Percentiles rank a stretch among this genome's conserved stretches.
Conservation (phyloP, 2,329 filamentous ascomycete species). For the Botrytis galanthina region DNA sequence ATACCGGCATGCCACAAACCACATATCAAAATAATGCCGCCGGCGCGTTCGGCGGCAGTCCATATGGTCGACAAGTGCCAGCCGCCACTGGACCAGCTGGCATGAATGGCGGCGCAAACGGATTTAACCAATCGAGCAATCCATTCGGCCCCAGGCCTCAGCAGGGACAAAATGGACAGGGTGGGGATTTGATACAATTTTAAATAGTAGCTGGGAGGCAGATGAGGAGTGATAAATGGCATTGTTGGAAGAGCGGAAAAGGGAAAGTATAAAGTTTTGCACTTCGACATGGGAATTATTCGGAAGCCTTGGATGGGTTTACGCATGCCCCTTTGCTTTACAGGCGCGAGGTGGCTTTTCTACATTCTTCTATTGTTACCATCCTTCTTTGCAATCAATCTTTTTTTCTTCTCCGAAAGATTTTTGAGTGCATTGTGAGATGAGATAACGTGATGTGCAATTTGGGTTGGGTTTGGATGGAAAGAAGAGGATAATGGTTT, state of each 20-base stretch:
- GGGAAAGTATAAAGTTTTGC: slow-evolving; percentile 24
- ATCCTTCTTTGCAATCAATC: slow-evolving; percentile 3
- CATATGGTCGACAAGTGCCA: slow-evolving; percentile 46
- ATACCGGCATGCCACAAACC: slow-evolving; percentile 69
- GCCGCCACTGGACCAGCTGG: slow-evolving; percentile 57
- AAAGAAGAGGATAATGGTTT: neutral
- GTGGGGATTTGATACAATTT: slow-evolving; percentile 39
- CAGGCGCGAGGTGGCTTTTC: slow-evolving; percentile 20
- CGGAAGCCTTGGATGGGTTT: slow-evolving; percentile 16
- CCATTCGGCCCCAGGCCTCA: slow-evolving; percentile 56
- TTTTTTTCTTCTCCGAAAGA: slow-evolving; percentile 18
- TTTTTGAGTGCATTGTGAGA: slow-evolving; percentile 17
- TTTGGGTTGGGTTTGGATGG: slow-evolving; percentile 5
- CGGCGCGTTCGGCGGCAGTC: slow-evolving; percentile 30
- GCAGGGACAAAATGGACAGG: slow-evolving; percentile 46
- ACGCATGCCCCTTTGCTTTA: slow-evolving; percentile 13
- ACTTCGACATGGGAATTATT: slow-evolving; percentile 12
- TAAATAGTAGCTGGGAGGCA: slow-evolving; percentile 20
- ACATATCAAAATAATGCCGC: slow-evolving; percentile 48
- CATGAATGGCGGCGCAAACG: slow-evolving; percentile 50
- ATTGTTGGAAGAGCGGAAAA: neutral
- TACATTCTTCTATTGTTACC: slow-evolving; percentile 22
- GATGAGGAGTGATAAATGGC: neutral
- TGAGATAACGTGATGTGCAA: slow-evolving; percentile 24
- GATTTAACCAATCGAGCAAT: slow-evolving; percentile 44